Evolutionary conservation across 2,329 filamentous ascomycete species (phyloP).

Genomic region (Didymosphaeria variabile): DNA sequence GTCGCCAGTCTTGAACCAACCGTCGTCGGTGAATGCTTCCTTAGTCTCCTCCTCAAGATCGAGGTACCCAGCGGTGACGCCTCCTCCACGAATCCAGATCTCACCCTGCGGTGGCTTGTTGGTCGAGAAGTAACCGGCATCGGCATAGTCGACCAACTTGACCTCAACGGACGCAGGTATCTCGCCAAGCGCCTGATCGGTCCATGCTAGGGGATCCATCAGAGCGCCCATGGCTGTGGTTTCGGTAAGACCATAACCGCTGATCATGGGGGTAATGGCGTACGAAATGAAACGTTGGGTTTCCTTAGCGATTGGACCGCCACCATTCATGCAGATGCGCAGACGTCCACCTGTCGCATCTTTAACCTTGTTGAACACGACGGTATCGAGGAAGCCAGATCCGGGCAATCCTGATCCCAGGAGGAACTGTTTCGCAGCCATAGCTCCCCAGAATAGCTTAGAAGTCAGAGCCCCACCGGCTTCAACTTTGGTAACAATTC

Average conservation of each 20-base stretch:
- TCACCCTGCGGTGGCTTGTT: slow-evolving; percentile 86
- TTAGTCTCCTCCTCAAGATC: slow-evolving; percentile 85
- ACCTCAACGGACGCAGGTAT: slow-evolving; percentile 80
- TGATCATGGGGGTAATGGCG: slow-evolving; percentile 92
- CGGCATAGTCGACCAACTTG: slow-evolving; percentile 89
- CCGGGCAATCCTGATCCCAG: slow-evolving; percentile 70
- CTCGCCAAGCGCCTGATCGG: slow-evolving; percentile 78
- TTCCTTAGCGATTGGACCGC: slow-evolving; percentile 85
- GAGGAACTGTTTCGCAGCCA: slow-evolving; percentile 69
- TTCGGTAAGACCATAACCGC: slow-evolving; percentile 93
- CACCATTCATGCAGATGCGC: slow-evolving; percentile 92
- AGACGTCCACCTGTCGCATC: slow-evolving; percentile 88
- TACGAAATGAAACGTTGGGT: slow-evolving; percentile 92
- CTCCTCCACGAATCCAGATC: slow-evolving; percentile 83
- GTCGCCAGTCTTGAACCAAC: slow-evolving; percentile 97
- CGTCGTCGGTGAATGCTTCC: slow-evolving; percentile 79
- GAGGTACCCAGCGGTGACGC: slow-evolving; percentile 81
- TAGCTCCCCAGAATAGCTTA: slow-evolving; percentile 79
- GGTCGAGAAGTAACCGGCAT: slow-evolving; percentile 83
- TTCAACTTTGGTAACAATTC: slow-evolving; percentile 82
- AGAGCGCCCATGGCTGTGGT: slow-evolving; percentile 86
- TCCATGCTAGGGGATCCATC: slow-evolving; percentile 86
- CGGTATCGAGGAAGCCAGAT: slow-evolving; percentile 74
- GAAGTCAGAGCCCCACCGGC: slow-evolving; percentile 73
- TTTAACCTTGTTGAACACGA: slow-evolving; percentile 93